Evolutionary conservation across 73 alveolate genomes (phyloP).

Genomic region (Paramecium sonneborni): DNA sequence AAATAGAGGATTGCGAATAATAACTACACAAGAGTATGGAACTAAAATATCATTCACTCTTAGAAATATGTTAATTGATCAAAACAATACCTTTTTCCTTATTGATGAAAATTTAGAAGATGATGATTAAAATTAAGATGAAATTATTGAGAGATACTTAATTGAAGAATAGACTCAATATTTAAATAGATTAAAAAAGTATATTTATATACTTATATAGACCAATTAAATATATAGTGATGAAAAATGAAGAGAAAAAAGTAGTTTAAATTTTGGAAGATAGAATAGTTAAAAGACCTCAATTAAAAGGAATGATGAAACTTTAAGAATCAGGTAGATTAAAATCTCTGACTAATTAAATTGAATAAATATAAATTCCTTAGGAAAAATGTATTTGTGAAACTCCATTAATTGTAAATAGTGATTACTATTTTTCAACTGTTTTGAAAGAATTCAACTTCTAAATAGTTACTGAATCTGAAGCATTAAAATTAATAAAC

Average conservation of each 20-base stretch:
- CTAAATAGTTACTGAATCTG: background rate
- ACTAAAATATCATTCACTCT: background rate
- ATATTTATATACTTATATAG: background rate
- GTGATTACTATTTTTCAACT: background rate
- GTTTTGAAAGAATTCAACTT: background rate
- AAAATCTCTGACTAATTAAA: background rate
- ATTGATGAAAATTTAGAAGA: slow-evolving; percentile 25
- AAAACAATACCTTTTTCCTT: background rate
- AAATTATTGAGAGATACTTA: slow-evolving; percentile 10
- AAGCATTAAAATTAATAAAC: background rate
- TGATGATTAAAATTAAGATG: background rate
- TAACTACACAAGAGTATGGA: background rate
- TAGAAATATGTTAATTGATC: background rate
- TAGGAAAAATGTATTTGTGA: background rate
- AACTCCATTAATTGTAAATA: background rate
- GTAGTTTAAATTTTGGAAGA: background rate
- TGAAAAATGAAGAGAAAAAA: background rate
- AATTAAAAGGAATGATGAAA: slow-evolving; percentile 47
- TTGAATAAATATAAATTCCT: too few relatives aligned
- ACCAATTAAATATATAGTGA: slow-evolving; percentile 12
- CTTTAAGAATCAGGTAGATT: slow-evolving; percentile 46
- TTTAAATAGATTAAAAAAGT: slow-evolving; percentile 36
- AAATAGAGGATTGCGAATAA: background rate
- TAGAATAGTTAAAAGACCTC: background rate
- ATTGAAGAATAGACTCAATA: background rate